Evolutionary conservation across 495 filamentous ascomycete species (phyloP).

Genomic region (Podospora australis): DNA sequence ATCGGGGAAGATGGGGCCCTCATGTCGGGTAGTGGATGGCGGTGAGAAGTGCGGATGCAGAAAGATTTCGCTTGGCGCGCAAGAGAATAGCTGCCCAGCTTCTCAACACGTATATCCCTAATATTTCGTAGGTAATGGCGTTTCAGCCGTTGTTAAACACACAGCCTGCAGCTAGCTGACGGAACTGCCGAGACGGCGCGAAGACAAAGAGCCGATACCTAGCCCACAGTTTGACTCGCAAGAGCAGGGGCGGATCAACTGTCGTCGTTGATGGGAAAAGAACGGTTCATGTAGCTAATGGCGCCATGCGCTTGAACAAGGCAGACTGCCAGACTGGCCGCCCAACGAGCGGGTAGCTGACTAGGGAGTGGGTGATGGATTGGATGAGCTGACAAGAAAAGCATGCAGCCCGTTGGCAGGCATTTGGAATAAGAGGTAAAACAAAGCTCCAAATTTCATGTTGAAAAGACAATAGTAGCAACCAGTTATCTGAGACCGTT

Average conservation of each 20-base stretch:
- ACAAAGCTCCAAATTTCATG: too few relatives aligned
- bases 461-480: too few relatives aligned
- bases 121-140: too few relatives aligned
- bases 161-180: too few relatives aligned
- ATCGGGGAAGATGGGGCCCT: too few relatives aligned
- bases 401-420: background rate
- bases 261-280: background rate
- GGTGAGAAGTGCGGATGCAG: slow-evolving; percentile 1
- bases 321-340: background rate
- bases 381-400: background rate
- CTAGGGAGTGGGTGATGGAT: background rate
- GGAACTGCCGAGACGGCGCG: background rate
- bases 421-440: too few relatives aligned
- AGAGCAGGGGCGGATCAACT: background rate
- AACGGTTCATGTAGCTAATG: background rate
- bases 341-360: background rate
- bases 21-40: background rate
- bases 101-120: too few relatives aligned
- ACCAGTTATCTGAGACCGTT: slow-evolving; percentile 1
- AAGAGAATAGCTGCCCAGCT: background rate
- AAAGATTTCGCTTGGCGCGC: background rate
- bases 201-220: too few relatives aligned
- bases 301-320: background rate
- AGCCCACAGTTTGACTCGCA: background rate
- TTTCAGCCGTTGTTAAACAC: too few relatives aligned